Base-by-base conservation (phyloP, 2,329 filamentous ascomycete species). In the Aphanoascus verrucosus region DNA sequence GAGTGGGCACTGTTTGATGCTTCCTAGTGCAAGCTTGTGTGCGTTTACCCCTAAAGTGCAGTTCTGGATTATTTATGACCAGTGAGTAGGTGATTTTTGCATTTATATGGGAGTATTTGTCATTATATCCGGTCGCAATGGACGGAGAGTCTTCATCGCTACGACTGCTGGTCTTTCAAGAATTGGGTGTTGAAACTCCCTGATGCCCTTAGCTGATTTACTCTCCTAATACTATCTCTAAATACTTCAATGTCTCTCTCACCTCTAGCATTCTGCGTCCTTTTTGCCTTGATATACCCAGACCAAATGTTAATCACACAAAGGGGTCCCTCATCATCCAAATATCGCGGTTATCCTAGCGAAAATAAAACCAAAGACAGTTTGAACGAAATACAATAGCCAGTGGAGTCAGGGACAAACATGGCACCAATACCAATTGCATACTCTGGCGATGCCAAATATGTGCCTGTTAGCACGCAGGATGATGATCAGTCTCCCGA, bases 391-490 rank as follows among this genome's bases (percentile, higher is more conserved):
- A n/a, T 2, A 7, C 7, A 2, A 7, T 15, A 5, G 32, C n/a
- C 5, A 38, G 23, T 44, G 9, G n/a, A 1, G 3, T 28, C 3
- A 12, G 17, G 12, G 19, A 35, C 19, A 23, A n/a, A 12, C 1
- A 52, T 52, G 49, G 49, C 40, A 34, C 40, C 40, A 35, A 28
- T 28, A 34, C 40, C 40, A 35, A 14, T 44, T 20, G 38, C 49
- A 34, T 14, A 2, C n/a, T 15, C 31, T 8, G 15, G 28, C 37
- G 20, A 15, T 12, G 11, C 28, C 19, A 34, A 20, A 34, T 50
- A 52, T 28, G 37, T 23, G 8, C 23, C 23, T 19, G 28, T 44
- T 2, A 5, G 44, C 15, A 8, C 14, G 4, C 12, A 37, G 31
- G 11, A 46, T 12, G 31, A 23, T 14, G 49, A 48, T 19, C 17